Base-by-base conservation (phyloP, 169 alveolate species). In the Sarcocystis neurona region DNA sequence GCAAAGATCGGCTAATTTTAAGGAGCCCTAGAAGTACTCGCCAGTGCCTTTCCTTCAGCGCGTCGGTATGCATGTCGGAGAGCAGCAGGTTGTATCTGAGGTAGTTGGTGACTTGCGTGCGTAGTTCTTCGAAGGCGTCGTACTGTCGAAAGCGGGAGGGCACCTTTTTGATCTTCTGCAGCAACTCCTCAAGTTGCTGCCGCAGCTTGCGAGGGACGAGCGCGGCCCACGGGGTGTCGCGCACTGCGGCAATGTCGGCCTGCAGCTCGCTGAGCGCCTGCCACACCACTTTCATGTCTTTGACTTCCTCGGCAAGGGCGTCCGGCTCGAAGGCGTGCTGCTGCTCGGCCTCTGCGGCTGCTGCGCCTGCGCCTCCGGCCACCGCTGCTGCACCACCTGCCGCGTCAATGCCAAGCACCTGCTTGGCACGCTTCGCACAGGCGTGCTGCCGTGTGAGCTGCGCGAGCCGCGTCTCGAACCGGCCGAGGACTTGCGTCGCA, bases 21-120 rank as follows among this genome's bases (percentile, higher is more conserved):
- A 97, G 92, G 84, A 91, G 93, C 70, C 93, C 93, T n/a, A 97
- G 93, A 23, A 98, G 92, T 10, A 88, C 88, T 90, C 95, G 96
- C 99, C 99, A 98, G 92, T 98, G 99, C 41, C 99, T 91, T 37
- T 97, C 99, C 92, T 98, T 98, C 93, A 98, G 96, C 6, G 99
- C 98, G 70, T 98, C 99, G 1, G 99, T 96, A 90, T 97, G 97
- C 88, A 97, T 89, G 60, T 98, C 99, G 15, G 93, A 85, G 63
- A 89, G 56, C 32, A 86, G 84, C 92, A 93, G 12, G 89, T 92
- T 87, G 20, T 87, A 89, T 23, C 47, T 32, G n/a, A 91, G 72
- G 43, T 41, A 86, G 32, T 72, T 30, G 50, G 88, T 82, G 30
- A 90, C 48, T n/a, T 60, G 91, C 56, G 34, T 60, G 37, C 96